phyloP scores from a whole-genome alignment of 2,329 filamentous ascomycete species.

The Ophiobolus disseminans region DNA sequence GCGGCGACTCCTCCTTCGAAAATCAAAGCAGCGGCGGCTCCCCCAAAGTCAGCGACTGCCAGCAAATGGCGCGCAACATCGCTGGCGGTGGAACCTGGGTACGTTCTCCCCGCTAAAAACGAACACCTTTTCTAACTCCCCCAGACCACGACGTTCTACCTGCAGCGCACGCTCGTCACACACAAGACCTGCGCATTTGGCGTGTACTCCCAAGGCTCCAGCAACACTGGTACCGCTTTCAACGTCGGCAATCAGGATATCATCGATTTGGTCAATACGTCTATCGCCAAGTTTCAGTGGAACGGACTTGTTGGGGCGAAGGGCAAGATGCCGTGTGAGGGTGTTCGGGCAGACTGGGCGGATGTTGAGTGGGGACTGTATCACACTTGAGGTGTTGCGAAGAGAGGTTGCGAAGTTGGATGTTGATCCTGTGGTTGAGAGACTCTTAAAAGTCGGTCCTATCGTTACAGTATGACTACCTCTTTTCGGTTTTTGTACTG shows the following conservation, averaged over 20 bases:
- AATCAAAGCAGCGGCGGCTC: background rate
- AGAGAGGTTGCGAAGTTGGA: no score
- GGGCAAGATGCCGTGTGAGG: background rate
- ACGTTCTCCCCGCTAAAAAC: background rate
- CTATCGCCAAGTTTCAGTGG: background rate
- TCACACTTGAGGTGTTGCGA: background rate
- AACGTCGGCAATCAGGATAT: conserved; percentile 3
- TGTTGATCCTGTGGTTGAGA: no score
- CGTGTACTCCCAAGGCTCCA: conserved; percentile 20
- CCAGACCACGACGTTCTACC: background rate
- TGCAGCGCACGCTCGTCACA: background rate
- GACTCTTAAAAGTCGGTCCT: no score
- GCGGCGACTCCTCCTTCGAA: background rate
- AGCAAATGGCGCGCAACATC: background rate
- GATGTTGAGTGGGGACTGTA: conserved; percentile 1
- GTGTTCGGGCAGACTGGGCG: background rate
- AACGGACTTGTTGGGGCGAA: background rate
- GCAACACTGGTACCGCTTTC: background rate
- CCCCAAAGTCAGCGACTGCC: background rate
- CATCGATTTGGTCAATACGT: conserved; percentile 1
- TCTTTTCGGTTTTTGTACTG: no score
- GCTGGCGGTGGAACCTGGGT: background rate
- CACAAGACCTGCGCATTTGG: conserved; percentile 43
- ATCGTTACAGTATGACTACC: no score
- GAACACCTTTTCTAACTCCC: background rate